A percentile compares a stretch with the other conserved stretches of the same genome.
Conservation (phyloP, 2,329 filamentous ascomycete genomes). For the Aspergillus eucalypticola region DNA sequence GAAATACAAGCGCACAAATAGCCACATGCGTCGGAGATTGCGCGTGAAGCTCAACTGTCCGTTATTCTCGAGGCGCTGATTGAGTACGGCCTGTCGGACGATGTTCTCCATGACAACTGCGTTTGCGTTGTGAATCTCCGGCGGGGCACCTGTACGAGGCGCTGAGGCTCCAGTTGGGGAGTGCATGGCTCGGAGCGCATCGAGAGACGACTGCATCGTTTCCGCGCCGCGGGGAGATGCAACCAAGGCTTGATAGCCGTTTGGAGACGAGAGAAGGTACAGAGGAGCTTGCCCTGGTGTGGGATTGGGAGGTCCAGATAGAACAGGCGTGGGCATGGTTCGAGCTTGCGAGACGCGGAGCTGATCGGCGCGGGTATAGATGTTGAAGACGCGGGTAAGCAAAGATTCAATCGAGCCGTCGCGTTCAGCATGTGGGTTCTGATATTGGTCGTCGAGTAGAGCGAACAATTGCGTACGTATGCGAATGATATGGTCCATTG, state of each 20-base stretch:
- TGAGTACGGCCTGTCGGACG: constrained; percentile 35
- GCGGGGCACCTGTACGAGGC: constrained; percentile 4
- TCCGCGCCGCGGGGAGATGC: constrained; percentile 40
- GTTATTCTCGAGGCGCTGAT: constrained; percentile 27
- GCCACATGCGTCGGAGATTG: constrained; percentile 53
- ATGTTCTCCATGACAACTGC: constrained; percentile 31
- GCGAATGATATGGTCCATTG: constrained; percentile 32
- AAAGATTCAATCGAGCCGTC: constrained; percentile 30
- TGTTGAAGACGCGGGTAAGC: constrained; percentile 31
- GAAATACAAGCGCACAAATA: constrained; percentile 58
- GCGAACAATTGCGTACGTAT: constrained; percentile 34
- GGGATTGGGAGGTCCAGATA: neutral
- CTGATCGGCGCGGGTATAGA: constrained; percentile 35
- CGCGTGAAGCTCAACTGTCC: constrained; percentile 42
- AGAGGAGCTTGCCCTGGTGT: constrained; percentile 23
- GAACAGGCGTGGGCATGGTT: constrained; percentile 6
- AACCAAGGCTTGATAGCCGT: constrained; percentile 48
- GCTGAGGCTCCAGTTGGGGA: neutral
- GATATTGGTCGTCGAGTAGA: constrained; percentile 35
- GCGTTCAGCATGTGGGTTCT: constrained; percentile 24
- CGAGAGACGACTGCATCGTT: constrained; percentile 15
- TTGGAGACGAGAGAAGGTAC: constrained; percentile 49
- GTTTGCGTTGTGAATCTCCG: constrained; percentile 17
- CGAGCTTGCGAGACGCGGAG: constrained; percentile 28
- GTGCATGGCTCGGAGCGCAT: constrained; percentile 17